Base-by-base conservation (phyloP, 108 stramenopile species). In the Nannochloropsis oceanica region DNA sequence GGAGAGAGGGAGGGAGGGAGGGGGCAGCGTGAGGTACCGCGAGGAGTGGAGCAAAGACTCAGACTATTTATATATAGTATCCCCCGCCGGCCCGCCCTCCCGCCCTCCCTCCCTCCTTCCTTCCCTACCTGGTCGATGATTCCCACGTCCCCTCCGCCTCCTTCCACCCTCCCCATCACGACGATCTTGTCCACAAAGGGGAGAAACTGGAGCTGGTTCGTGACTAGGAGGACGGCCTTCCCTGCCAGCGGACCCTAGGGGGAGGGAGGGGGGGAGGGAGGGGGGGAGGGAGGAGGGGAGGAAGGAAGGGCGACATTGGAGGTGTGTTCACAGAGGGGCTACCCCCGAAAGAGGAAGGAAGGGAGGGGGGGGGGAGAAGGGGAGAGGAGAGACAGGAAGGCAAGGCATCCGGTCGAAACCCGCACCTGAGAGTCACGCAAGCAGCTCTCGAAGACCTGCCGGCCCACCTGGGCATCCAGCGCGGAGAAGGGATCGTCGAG, bases 191-290 rank as follows among this genome's bases (percentile, higher is more conserved):
- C 89, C n/a, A 82, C 27, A 93, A 91, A 25, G 83, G 89, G 87
- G 93, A 93, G 85, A 73, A 93, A 94, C 84, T 96, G 96, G 73
- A 96, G 95, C 89, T 97, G 96, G 90, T 98, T 96, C 26, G 96
- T 96, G 8, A 94, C 96, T 27, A 98, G 87, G 27, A 98, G 80
- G 42, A 85, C 93, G 92, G 90, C 94, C 20, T 44, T 44, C 90
- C 86, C 89, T 27, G 42, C 46, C 46, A 50, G 18, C 13, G 46
- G 46, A 14, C 46, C 46, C 46, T 50, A 18, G 46, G 18, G 18
- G 18, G 18, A 50, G 18, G 46, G 0, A 18, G 18, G 18, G 46
- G 46, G 46, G 46, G 46, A 50, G 46, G 46, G 13, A 14, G 46
- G 46, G 18, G 18, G 46, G 14, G 18, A 50, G 46, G 46, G 46